Evolutionary conservation across 306 rosid species (phyloP), one percentile per base, ranked within the genome.

Genomic region (Cucurbita pepo): DNA sequence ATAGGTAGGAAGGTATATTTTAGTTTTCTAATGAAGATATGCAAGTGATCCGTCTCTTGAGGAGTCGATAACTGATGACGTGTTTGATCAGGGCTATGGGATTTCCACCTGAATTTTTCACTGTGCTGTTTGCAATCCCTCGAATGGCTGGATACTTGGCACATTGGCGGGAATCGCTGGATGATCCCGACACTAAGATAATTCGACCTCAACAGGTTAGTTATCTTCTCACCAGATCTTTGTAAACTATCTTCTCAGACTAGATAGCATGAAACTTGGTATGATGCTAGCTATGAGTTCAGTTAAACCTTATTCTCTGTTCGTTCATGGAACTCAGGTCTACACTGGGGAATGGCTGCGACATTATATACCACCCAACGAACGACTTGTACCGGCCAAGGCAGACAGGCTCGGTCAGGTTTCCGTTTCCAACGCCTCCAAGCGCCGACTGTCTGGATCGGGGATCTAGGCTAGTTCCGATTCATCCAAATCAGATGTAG

Each of bases 81-180:
- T 69, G 44, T 50, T 69, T 48, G 74, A 80, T 78, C 88, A 89
- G 96, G 90, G 97, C 97, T 50, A 89, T 88, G 92, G 97, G 96
- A 71, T 92, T 92, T 82, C 96, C 94, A 16, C 85, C 92, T 0
- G 96, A 92, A 63, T 92, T 78, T 86, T 89, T 92, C 88, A 84
- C 96, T 0, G 86, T 89, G 75, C 83, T 89, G 73, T 92, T 92
- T 64, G 97, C 96, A 47, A 88, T 92, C 85, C 96, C 97, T 69
- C 83, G 95, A 76, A 92, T 92, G 97, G 96, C 96, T 80, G 97
- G 97, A 22, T 92, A 89, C 80, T 87, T 92, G 74, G 83, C 97
- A 50, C 97, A 92, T 84, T 92, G 96, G 97, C 85, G 96, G 40
- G 96, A 92, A 85, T 92, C 97, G 67, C 82, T 92, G 66, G 96